phyloP scores from a whole-genome alignment of 306 rosid genomes.

The Sicyos baderoa region DNA sequence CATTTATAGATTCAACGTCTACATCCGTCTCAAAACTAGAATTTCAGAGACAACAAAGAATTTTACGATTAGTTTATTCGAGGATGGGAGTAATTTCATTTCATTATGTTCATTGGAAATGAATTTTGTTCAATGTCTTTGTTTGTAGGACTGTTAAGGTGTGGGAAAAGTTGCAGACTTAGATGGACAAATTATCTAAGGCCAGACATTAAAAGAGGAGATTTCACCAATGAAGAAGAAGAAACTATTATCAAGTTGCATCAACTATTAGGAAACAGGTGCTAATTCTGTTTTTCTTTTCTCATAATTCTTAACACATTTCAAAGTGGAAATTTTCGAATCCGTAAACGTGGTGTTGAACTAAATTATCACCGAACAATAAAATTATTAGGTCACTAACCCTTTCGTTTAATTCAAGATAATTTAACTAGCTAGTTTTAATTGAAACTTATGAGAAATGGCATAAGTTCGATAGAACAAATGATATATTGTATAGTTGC shows the following conservation, averaged over 20 bases:
- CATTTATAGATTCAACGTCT: too few species aligned
- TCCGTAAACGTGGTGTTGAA: too few species aligned
- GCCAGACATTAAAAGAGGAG: slow-evolving; percentile 17
- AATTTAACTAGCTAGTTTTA: too few species aligned
- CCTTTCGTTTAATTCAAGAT: too few species aligned
- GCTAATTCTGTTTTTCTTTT: neutral
- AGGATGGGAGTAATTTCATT: too few species aligned
- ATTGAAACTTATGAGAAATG: neutral
- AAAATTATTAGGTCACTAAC: too few species aligned
- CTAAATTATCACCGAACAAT: too few species aligned
- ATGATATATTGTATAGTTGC: neutral
- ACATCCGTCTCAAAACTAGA: too few species aligned
- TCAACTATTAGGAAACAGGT: neutral
- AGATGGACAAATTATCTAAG: slow-evolving; percentile 14
- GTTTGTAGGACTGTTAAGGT: neutral
- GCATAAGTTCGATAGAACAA: too few species aligned
- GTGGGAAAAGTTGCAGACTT: slow-evolving; percentile 15
- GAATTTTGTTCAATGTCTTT: neutral
- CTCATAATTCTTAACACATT: neutral
- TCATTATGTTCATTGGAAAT: neutral
- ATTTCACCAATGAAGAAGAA: slow-evolving; percentile 6
- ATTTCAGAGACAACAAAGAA: too few species aligned
- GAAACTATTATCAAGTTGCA: neutral
- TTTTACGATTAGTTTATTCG: too few species aligned
- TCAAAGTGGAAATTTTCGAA: neutral